Base-by-base conservation (phyloP, 2,329 filamentous ascomycete species). In the Fusarium irregulare region DNA sequence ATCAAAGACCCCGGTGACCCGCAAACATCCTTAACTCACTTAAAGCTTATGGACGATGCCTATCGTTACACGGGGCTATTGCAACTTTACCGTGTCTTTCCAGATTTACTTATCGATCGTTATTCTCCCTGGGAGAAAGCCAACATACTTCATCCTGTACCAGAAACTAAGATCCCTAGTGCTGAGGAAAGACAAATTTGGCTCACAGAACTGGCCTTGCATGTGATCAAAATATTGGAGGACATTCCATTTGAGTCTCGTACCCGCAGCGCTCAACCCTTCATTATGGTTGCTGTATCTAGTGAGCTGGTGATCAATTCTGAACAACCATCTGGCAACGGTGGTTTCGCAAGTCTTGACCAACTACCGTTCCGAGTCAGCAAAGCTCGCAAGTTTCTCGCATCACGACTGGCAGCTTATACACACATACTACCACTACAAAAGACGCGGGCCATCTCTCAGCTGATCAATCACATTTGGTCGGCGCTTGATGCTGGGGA, bases 391-490 rank as follows among this genome's bases (percentile, higher is more conserved):
- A 61, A 60, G 3, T 61, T 61, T 20, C 7, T 61, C 1, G 28
- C 42, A 4, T 60, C 55, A 2, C 56, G 58, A 2, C 10, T 61
- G 18, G 37, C 55, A 18, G 58, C 58, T 7, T 61, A 61, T 25
- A 60, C 34, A 18, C 55, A 60, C 5, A 60, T 61, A 13, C 14
- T 61, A 6, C 58, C 58, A 4, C 4, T 61, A 1, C 42, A 30
- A 20, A 61, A 61, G 27, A 60, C 44, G 7, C 21, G 30, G 6
- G 55, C 41, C 11, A 61, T 61, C 13, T 44, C 57, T 3, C 21
- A 61, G 12, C n/a, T 61, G 2, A 50, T 61, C n/a, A 60, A 61
- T 18, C 44, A 61, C 10, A 20, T 61, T 6, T 61, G 58, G 58
- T 30, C 34, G 3, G 23, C 55, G 18, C n/a, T 50, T 3, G 58